Evolutionary conservation across 176 grass and related monocot genomes (phyloP), one percentile per base, ranked within the genome.

Genomic region (Carex pumila): DNA sequence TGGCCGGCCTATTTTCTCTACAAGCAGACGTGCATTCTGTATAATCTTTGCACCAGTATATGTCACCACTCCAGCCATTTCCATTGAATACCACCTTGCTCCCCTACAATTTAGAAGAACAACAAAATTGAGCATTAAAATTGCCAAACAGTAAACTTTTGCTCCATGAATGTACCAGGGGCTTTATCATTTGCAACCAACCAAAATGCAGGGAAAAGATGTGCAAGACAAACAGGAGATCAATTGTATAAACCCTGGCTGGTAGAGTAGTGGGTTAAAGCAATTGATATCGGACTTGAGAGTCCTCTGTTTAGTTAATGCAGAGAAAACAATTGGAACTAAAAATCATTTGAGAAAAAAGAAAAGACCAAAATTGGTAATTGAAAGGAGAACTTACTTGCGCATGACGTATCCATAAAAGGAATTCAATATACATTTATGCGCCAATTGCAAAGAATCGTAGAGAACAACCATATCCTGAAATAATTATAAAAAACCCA

Each of bases 61-160:
- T 65, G 95, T 98, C 17, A 98, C 95, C 85, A 98, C 95, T 83
- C 95, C 95, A 87, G 95, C 95, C 95, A 98, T 98, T 94, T 98
- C 95, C 95, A 98, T 98, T 85, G 95, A 98, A 57, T 98, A 98
- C 95, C 95, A 98, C 87, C 95, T 98, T 91, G 95, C 95, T 54
- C 95, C 94, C 90, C 92, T 98, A 79, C 52, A 87, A 43, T 61
- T 53, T 76, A 63, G n/a, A 81, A 61, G 18, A 68, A 87, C 39
- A 80, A 85, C 69, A 30, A 90, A 67, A 87, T 81, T 79, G 80
- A 11, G 67, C 56, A 71, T 52, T 61, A 37, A 66, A 36, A 65
- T 79, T 58, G 87, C 82, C 84, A 39, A 80, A 81, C 17, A 69
- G 30, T 34, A 15, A 12, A 45, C 54, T 13, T 31, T 3, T 54